Evolutionary conservation across 116 monocot genomes (phyloP).

Genomic region (Zostera marina): DNA sequence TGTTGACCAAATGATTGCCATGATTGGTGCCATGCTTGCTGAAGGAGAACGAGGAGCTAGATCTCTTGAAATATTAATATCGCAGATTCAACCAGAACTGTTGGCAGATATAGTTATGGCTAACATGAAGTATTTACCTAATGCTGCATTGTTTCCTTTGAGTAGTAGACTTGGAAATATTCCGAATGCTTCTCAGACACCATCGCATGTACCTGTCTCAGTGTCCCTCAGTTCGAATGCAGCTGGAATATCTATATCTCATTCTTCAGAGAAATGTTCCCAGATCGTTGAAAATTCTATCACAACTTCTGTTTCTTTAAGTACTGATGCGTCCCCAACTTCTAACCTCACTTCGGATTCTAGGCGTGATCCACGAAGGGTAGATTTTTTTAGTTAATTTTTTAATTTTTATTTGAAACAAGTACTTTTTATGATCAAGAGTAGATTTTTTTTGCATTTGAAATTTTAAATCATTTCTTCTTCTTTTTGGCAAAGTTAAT

Average conservation of each 20-base stretch:
- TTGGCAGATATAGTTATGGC: constrained; percentile 87
- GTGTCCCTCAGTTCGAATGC: constrained; percentile 6
- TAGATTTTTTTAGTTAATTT: constrained; percentile 14
- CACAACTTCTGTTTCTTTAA: constrained; percentile 7
- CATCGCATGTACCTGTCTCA: constrained; percentile 11
- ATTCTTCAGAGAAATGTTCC: constrained; percentile 18
- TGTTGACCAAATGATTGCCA: constrained; percentile 79
- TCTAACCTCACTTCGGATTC: constrained; percentile 29
- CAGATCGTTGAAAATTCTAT: constrained; percentile 14
- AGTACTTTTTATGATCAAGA: constrained; percentile 1
- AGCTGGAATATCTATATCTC: constrained; percentile 6
- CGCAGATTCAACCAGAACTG: constrained; percentile 76
- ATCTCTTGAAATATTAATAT: constrained; percentile 70
- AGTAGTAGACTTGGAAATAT: constrained; percentile 16
- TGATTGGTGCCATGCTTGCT: constrained; percentile 82
- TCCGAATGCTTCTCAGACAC: constrained; percentile 13
- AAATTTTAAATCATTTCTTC: background rate
- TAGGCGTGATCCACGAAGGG: constrained; percentile 94
- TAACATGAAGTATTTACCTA: constrained; percentile 69
- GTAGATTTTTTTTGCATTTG: no score
- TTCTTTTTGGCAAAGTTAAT: background rate
- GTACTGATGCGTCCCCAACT: constrained; percentile 22
- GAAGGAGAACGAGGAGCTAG: constrained; percentile 83
- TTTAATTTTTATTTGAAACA: background rate
- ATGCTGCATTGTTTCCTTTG: background rate